phyloP scores from a whole-genome alignment of 768 basidiomycete genomes.

The Auricularia cornea region DNA sequence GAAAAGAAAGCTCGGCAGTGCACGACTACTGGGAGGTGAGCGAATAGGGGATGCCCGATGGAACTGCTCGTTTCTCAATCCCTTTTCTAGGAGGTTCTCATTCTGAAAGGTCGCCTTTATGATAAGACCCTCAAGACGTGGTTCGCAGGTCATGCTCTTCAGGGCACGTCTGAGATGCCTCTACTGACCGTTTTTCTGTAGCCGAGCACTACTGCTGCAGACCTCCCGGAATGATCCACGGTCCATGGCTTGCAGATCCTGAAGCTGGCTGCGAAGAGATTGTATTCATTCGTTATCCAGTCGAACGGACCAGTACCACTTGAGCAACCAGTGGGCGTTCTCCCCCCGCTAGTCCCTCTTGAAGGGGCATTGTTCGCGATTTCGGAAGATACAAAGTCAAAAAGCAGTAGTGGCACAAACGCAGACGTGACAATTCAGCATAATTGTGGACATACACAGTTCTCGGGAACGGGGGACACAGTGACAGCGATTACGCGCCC shows the following conservation, averaged over 20 bases:
- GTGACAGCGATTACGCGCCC: background rate
- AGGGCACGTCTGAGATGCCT: background rate
- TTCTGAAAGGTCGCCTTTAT: background rate
- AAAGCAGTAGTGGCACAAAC: too few relatives aligned
- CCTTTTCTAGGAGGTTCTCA: background rate
- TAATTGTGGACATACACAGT: too few relatives aligned
- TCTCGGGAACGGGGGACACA: too few relatives aligned
- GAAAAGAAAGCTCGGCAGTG: background rate
- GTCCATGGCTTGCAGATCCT: background rate
- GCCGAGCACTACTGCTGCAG: background rate
- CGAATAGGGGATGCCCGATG: too few relatives aligned
- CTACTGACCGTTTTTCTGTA: background rate
- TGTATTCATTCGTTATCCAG: background rate
- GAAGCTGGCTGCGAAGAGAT: conserved; percentile 3
- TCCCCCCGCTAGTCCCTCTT: too few relatives aligned
- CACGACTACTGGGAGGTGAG: conserved; percentile 2
- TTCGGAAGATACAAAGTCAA: too few relatives aligned
- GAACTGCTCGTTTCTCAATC: too few relatives aligned
- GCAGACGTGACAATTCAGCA: too few relatives aligned
- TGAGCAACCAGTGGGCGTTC: too few relatives aligned
- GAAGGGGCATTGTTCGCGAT: too few relatives aligned
- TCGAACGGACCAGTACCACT: too few relatives aligned
- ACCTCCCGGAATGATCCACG: conserved; percentile 3
- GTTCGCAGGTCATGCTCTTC: background rate
- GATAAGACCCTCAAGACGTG: background rate